Base-by-base conservation (phyloP, 2,329 filamentous ascomycete species). In the Ophiostoma quercus region DNA sequence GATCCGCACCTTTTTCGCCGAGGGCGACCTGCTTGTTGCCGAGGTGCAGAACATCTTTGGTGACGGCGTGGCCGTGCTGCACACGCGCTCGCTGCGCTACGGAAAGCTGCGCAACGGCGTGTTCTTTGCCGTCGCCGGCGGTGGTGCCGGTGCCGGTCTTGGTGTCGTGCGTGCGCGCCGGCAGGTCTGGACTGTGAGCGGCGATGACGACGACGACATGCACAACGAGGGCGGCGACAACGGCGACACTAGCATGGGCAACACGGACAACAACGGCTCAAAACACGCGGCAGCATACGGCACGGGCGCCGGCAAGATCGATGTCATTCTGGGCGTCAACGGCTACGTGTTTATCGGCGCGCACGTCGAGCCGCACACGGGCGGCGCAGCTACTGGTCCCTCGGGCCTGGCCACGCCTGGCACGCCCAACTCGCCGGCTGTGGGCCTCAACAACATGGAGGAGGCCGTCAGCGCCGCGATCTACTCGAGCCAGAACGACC, bases 1-100 rank as follows among this genome's bases (percentile, higher is more conserved):
- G 80, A 98, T 99, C 79, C 88, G 95, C 67, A 92, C 89, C n/a
- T 99, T 97, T 80, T 98, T 99, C 81, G 89, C 90, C 69, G 95
- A 99, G 80, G 95, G 95, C 14, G 95, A 99, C 78, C 82, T 99
- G 68, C 82, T 99, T 19, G 92, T 98, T 22, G 95, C 95, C 0
- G 95, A 99, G 81, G 95, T 99, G 69, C 95, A 99, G 84, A 87
- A 88, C 74, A 83, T 99, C 69, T 92, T 93, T 78, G 85, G 88
- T 71, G 94, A 98, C 79, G 94, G 94, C 71, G 90, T 88, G 1
- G 94, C 95, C 0, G 90, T 89, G 71, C 83, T 99, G 76, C 95
- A 99, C 81, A 98, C 95, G 9, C 88, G 95, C 72, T 91, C 88
- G 73, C 81, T 98, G 76, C 94, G 94, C 78, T 99, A 98, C 80